These are phyloP conservation scores for Ceratobasidium sp. DNA, from an alignment of 1,284 basidiomycete species.

Conservation along the genomic window DNA sequence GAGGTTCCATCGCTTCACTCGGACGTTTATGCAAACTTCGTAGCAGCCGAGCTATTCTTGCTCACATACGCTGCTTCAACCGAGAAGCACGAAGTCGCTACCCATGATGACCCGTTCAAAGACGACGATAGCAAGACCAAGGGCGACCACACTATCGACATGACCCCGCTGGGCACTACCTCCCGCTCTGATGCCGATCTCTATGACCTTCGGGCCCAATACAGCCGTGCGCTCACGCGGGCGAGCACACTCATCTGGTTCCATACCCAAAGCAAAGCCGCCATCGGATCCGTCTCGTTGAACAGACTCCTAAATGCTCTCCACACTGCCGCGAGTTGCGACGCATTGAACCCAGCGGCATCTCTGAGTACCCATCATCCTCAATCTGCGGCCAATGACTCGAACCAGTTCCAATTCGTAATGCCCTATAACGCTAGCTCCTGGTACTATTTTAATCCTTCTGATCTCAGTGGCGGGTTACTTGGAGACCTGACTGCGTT, in stretches of 20 bases:
- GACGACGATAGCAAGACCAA: background rate
- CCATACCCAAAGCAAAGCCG: background rate
- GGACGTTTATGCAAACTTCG: background rate
- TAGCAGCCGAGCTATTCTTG: background rate
- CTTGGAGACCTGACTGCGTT: background rate
- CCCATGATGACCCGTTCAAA: background rate
- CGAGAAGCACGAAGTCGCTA: background rate
- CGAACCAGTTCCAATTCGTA: background rate
- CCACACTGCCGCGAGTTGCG: background rate
- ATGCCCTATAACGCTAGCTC: background rate
- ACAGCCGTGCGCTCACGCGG: background rate
- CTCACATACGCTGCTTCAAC: background rate
- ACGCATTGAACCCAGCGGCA: background rate
- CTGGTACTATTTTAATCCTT: background rate
- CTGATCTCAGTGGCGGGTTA: background rate
- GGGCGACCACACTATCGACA: background rate
- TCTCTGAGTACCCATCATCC: constrained; percentile 15
- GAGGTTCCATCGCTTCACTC: background rate
- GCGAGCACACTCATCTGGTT: background rate
- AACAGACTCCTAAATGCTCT: constrained; percentile 4
- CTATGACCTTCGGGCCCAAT: background rate
- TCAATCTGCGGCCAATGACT: background rate
- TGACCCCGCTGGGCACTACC: background rate
- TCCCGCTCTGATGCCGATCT: background rate
- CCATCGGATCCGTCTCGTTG: background rate